Percentiles rank a stretch among this genome's conserved stretches.
Conservation (phyloP, 2,329 filamentous ascomycete species). For the Cryphonectria carpinicola region DNA sequence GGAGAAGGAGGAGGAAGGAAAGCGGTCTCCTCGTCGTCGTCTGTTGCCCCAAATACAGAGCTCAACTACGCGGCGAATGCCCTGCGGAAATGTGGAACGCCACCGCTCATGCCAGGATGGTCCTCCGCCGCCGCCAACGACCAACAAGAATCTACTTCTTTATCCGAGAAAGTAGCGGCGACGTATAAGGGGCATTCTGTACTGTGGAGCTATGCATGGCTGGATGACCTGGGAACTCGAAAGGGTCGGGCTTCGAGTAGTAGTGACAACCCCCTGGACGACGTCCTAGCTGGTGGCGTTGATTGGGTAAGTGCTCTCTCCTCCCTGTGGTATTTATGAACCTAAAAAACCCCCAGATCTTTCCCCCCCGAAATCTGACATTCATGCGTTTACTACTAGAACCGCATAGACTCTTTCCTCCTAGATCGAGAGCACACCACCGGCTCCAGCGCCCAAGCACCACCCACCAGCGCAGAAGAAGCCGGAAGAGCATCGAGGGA, state of each 20-base stretch:
- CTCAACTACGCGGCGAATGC: too few relatives aligned
- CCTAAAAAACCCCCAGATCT: neutral
- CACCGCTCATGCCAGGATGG: constrained; percentile 2
- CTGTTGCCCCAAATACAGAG: neutral
- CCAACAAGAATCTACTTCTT: neutral
- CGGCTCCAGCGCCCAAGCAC: neutral
- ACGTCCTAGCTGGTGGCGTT: constrained; percentile 10
- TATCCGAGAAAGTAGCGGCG: neutral
- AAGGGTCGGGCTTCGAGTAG: neutral
- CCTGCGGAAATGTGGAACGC: neutral
- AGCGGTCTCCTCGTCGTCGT: neutral
- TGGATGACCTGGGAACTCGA: constrained; percentile 19
- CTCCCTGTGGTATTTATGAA: neutral
- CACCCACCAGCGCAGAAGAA: neutral
- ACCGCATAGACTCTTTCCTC: constrained; percentile 28
- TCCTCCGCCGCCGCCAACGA: constrained; percentile 17
- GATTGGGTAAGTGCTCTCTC: constrained; percentile 25
- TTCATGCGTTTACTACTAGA: neutral
- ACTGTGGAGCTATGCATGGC: constrained; percentile 23
- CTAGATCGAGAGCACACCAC: constrained; percentile 21
- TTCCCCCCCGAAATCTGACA: neutral
- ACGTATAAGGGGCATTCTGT: constrained; percentile 33
- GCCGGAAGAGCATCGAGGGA: neutral
- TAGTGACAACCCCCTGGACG: constrained; percentile 10
- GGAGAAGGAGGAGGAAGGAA: too few relatives aligned